phyloP scores from a whole-genome alignment of 148 eudicot species.

The Mesembryanthemum crystallinum region DNA sequence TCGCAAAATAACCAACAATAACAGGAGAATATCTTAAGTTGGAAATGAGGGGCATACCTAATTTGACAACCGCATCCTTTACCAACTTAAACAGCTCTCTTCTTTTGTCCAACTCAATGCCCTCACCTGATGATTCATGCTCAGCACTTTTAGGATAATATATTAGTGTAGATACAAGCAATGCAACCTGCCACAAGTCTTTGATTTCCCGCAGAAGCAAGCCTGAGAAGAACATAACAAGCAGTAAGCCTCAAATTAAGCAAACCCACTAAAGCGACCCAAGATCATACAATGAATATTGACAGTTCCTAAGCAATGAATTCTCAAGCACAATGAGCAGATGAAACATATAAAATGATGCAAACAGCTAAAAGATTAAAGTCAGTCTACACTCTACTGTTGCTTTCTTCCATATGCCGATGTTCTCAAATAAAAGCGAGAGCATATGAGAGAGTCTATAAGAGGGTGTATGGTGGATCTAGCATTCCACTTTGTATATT shows the following conservation, averaged over 20 bases:
- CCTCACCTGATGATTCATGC: slow-evolving; percentile 32
- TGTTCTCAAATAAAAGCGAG: background rate
- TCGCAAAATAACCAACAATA: background rate
- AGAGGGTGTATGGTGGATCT: background rate
- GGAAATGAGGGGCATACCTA: slow-evolving; percentile 39
- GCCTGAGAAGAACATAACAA: slow-evolving; percentile 38
- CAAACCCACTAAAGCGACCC: background rate
- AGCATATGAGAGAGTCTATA: background rate
- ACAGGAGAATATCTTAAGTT: background rate
- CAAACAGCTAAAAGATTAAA: background rate
- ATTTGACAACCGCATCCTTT: slow-evolving; percentile 46
- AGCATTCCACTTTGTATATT: background rate
- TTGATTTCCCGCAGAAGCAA: slow-evolving; percentile 81
- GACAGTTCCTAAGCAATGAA: background rate
- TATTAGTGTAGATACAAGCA: slow-evolving; percentile 58
- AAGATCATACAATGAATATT: background rate
- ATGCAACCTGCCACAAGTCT: slow-evolving; percentile 79
- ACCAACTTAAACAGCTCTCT: slow-evolving; percentile 40
- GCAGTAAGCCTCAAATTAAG: background rate
- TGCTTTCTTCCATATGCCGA: background rate
- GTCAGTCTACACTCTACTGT: background rate
- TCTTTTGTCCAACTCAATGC: slow-evolving; percentile 43
- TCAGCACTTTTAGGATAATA: slow-evolving; percentile 38
- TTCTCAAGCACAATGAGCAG: background rate
- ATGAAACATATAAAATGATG: background rate